Conservation (phyloP, 768 basidiomycete species). For the Lentinula sp. region DNA sequence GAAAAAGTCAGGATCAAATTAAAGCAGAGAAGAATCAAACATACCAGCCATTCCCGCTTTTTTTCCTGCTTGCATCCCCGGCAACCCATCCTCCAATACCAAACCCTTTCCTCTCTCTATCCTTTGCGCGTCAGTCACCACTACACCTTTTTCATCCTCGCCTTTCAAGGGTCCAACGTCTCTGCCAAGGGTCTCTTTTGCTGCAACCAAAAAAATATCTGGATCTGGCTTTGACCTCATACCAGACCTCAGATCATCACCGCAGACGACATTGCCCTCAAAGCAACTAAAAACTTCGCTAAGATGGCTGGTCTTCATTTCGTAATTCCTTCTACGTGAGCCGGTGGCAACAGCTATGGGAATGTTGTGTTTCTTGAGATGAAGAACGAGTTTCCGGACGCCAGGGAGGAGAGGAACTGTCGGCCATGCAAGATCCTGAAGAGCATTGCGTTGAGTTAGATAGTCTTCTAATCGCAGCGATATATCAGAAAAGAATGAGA, state of each 20-base stretch:
- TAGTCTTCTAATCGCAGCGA: conserved; percentile 58
- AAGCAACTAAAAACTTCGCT: conserved; percentile 56
- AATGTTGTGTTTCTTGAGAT: conserved; percentile 60
- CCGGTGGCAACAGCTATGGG: conserved; percentile 84
- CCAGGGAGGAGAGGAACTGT: conserved; percentile 72
- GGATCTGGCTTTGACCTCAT: conserved; percentile 75
- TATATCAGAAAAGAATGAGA: conserved; percentile 75
- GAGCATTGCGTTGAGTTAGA: conserved; percentile 44
- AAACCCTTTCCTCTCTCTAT: conserved; percentile 57
- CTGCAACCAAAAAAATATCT: conserved; percentile 76
- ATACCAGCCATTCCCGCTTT: conserved; percentile 83
- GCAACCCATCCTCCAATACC: conserved; percentile 79
- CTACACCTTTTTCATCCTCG: conserved; percentile 20
- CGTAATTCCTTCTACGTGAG: conserved; percentile 58
- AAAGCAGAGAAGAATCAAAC: conserved; percentile 8
- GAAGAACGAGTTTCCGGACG: conserved; percentile 57
- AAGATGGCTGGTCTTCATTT: conserved; percentile 62
- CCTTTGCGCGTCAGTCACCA: conserved; percentile 25
- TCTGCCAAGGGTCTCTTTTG: conserved; percentile 48
- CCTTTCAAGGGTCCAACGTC: conserved; percentile 44
- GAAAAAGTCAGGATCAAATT: not conserved
- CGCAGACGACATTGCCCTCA: conserved; percentile 62
- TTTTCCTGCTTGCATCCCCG: conserved; percentile 75
- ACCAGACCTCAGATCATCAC: conserved; percentile 51
- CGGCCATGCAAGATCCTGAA: conserved; percentile 66